Evolutionary conservation across 495 filamentous ascomycete genomes (phyloP).

Genomic region (Neurospora sp.): DNA sequence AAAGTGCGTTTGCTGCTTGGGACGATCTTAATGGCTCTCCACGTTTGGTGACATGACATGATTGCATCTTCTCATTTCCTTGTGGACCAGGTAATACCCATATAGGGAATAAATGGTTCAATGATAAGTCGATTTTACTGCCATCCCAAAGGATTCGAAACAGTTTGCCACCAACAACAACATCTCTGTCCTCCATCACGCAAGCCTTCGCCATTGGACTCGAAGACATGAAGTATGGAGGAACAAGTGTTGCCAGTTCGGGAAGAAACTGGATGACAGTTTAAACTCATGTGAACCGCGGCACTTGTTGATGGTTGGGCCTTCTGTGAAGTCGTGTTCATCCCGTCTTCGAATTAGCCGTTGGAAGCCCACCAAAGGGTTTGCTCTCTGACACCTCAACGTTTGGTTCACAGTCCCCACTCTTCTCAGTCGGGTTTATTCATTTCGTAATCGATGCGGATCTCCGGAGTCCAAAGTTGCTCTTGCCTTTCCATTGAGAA

Average conservation of each 20-base stretch:
- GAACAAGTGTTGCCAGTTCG: background rate
- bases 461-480: background rate
- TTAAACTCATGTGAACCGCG: background rate
- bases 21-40: background rate
- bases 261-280: background rate
- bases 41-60: background rate
- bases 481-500: background rate
- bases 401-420: background rate
- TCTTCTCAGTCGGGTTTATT: background rate
- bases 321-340: background rate
- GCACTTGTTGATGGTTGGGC: background rate
- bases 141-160: background rate
- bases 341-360: background rate
- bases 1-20: background rate
- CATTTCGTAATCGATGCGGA: background rate
- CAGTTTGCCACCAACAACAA: background rate
- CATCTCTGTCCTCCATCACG: background rate
- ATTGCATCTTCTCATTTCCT: background rate
- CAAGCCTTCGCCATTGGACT: background rate
- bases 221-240: background rate
- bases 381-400: background rate
- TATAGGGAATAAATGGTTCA: background rate
- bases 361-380: background rate
- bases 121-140: background rate
- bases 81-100: background rate